A percentile compares a stretch with the other conserved stretches of the same genome.
Conservation (phyloP, 164 flowering plant genomes). For the Liquidambar formosana region DNA sequence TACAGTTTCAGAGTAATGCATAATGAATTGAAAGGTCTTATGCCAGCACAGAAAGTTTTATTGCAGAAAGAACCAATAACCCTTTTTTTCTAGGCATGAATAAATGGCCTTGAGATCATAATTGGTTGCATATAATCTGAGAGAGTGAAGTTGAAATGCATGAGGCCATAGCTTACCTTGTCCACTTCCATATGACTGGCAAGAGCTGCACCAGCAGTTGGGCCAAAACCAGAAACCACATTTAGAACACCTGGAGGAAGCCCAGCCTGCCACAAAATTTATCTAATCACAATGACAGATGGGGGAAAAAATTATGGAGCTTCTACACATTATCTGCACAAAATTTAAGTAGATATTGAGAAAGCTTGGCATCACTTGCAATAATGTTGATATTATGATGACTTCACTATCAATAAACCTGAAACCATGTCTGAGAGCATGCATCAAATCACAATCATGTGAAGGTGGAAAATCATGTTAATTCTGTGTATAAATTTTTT, state of each 20-base stretch:
- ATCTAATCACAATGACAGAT: neutral
- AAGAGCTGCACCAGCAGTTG: slow-evolving; percentile 53
- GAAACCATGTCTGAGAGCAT: too few species aligned
- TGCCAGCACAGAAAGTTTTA: too few species aligned
- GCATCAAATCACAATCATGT: too few species aligned
- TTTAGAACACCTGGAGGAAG: slow-evolving; percentile 53
- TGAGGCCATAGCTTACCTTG: slow-evolving; percentile 29
- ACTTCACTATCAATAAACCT: too few species aligned
- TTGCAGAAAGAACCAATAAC: too few species aligned
- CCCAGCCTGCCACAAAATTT: slow-evolving; percentile 40
- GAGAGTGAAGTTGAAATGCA: neutral
- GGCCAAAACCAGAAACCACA: slow-evolving; percentile 49
- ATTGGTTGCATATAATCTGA: neutral
- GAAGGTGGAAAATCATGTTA: too few species aligned
- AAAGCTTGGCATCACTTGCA: neutral
- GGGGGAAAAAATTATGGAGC: neutral
- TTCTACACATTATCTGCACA: neutral
- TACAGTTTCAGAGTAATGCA: too few species aligned
- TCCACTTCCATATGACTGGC: slow-evolving; percentile 60
- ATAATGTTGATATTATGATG: too few species aligned
- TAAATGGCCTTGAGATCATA: too few species aligned
- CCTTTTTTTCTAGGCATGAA: too few species aligned
- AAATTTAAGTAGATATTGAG: neutral
- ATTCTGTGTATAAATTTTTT: too few species aligned
- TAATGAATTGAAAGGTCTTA: too few species aligned